These are phyloP conservation scores for Persicaria tinctoria DNA, from an alignment of 148 eudicot genomes.

Conservation along the genomic window DNA sequence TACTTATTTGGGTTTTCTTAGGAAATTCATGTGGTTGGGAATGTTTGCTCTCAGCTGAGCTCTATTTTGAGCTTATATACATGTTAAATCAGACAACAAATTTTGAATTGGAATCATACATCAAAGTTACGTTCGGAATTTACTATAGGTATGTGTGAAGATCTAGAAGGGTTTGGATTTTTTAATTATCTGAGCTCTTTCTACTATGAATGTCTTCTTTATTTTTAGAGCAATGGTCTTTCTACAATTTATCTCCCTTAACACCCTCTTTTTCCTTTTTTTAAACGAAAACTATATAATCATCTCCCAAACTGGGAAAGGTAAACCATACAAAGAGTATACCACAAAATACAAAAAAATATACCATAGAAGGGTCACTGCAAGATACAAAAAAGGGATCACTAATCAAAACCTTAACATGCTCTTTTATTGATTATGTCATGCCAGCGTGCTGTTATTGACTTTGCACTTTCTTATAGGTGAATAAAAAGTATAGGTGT, in stretches of 20 bases:
- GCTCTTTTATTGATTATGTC: background rate
- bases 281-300: no score
- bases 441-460: background rate
- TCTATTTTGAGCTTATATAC: background rate
- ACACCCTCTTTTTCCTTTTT: background rate
- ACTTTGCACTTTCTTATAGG: conserved; percentile 30
- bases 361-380: no score
- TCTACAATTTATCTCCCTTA: background rate
- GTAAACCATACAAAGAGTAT: no score
- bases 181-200: background rate
- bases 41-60: background rate
- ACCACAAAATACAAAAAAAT: no score
- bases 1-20: background rate
- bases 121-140: background rate
- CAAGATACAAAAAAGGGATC: no score
- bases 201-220: background rate
- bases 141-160: background rate
- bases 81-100: background rate
- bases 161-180: background rate
- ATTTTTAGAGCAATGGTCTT: background rate
- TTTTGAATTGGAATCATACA: background rate
- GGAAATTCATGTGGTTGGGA: background rate
- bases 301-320: no score
- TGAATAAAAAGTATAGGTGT: conserved; percentile 82
- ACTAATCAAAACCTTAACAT: no score